Base-by-base conservation (phyloP, 1,139 yeast species). In the Spathaspora sp. region DNA sequence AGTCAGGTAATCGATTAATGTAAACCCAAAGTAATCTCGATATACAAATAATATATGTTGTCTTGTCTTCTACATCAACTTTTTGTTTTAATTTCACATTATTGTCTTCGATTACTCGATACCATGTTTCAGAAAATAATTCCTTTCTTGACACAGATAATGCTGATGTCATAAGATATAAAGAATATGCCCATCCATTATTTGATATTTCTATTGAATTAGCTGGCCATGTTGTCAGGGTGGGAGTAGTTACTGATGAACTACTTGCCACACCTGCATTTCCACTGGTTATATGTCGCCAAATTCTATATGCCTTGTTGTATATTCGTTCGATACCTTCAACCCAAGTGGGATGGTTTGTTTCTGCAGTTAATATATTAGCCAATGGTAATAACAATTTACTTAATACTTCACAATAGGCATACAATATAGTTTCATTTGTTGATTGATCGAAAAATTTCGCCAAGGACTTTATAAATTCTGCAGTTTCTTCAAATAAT, bases 291-390 rank as follows among this genome's bases (percentile, higher is more conserved):
- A 52, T 47, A 41, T 56, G 58, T 39, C 57, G 57, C 77, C 77
- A 73, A 24, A 74, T 63, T 29, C 59, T 57, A 27, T 56, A 54
- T 2, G 86, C 81, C 48, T 78, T 78, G 11, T 76, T 65, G 60
- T 79, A 86, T 2, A 90, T 79, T 16, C 72, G 66, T 29, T 79
- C 80, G 46, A 89, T 79, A 0, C 97, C 95, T 43, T 83, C 87
- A 0, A 86, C 84, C 99, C 99, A 95, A 0, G 87, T 82, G 2
- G 99, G 99, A 63, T 90, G 96, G 58, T 95, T 93, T 0, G 90
- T 90, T 62, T 95, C 99, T 0, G 97, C 99, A 0, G 97, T 89
- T 31, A 91, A 76, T 2, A 81, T 75, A 16, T 89, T 95, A 0
- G 97, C 96, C 38, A 93, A 67, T 0, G 98, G 96, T 39, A 89